These are phyloP conservation scores for Chaetomium globosum DNA, from an alignment of 2,329 filamentous ascomycete species.

Conservation along the genomic window DNA sequence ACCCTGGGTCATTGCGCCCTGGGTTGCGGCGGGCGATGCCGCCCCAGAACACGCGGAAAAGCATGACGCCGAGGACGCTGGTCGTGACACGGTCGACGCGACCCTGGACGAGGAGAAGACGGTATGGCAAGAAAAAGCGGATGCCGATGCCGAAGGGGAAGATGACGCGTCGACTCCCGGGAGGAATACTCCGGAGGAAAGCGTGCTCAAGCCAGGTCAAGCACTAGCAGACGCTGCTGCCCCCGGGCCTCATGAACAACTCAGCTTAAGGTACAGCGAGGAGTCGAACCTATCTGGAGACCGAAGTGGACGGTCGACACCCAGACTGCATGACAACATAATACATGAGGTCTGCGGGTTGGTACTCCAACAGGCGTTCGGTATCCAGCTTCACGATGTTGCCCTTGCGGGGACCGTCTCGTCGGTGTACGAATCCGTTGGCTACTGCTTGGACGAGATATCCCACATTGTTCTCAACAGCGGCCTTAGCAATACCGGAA, in stretches of 20 bases:
- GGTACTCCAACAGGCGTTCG: conserved; percentile 32
- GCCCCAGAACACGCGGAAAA: background rate
- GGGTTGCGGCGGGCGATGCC: background rate
- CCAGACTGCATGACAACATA: conserved; percentile 24
- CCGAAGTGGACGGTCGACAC: background rate
- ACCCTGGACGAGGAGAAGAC: background rate
- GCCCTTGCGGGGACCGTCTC: conserved; percentile 14
- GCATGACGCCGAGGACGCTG: background rate
- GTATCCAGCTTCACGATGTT: conserved; percentile 32
- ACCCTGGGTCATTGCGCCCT: background rate
- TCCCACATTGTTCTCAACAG: conserved; percentile 28
- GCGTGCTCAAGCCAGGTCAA: background rate
- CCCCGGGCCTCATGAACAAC: background rate
- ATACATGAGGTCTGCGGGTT: conserved; percentile 32
- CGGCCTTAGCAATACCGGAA: conserved; percentile 5
- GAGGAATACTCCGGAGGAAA: background rate
- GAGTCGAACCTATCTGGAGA: conserved; percentile 16
- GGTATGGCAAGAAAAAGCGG: background rate
- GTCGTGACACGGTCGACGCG: background rate
- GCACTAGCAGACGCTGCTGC: background rate
- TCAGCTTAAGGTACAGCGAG: conserved; percentile 11
- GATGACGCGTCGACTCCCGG: conserved; percentile 12
- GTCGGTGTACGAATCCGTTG: conserved; percentile 31
- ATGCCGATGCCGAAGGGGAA: background rate
- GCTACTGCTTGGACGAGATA: conserved; percentile 34